phyloP scores from a whole-genome alignment of 2,329 filamentous ascomycete genomes.

The Xylariaceae sp. region DNA sequence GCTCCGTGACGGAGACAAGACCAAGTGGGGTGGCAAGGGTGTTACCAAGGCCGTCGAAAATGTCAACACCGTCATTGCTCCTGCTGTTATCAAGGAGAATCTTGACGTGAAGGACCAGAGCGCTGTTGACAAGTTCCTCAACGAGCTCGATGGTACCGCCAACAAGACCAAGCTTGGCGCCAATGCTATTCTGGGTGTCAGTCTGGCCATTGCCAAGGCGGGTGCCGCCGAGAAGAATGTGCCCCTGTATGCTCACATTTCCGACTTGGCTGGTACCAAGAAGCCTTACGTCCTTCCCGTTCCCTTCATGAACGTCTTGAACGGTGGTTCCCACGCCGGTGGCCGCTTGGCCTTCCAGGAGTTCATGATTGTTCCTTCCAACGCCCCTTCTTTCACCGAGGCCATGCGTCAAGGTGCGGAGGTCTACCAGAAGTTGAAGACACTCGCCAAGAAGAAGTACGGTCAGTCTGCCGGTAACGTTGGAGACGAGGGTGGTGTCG shows the following conservation, averaged over 20 bases:
- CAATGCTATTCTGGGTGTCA: constrained; percentile 84
- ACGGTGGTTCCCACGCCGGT: constrained; percentile 92
- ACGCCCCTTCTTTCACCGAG: constrained; percentile 87
- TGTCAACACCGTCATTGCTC: constrained; percentile 75
- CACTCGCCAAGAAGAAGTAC: constrained; percentile 98
- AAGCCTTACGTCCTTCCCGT: constrained; percentile 87
- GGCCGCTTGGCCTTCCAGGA: constrained; percentile 93
- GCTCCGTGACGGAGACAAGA: constrained; percentile 84
- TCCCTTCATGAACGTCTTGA: constrained; percentile 91
- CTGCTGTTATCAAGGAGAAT: constrained; percentile 74
- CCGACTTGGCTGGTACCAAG: constrained; percentile 82
- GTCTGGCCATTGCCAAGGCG: constrained; percentile 79
- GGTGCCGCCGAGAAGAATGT: constrained; percentile 84
- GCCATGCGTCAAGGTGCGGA: constrained; percentile 94
- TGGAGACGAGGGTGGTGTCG: constrained; percentile 98
- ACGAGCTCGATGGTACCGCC: constrained; percentile 73
- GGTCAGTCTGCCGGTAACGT: constrained; percentile 98
- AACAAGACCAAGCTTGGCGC: constrained; percentile 87
- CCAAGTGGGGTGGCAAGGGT: constrained; percentile 82
- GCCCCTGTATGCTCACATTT: constrained; percentile 82
- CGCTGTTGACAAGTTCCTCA: constrained; percentile 78
- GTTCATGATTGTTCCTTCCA: constrained; percentile 89
- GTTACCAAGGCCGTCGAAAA: constrained; percentile 81
- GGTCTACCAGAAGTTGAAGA: constrained; percentile 97
- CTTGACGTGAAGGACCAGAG: constrained; percentile 83